These are phyloP conservation scores for Chimonanthus salicifolius DNA, from an alignment of 164 flowering plant genomes.

Conservation along the genomic window DNA sequence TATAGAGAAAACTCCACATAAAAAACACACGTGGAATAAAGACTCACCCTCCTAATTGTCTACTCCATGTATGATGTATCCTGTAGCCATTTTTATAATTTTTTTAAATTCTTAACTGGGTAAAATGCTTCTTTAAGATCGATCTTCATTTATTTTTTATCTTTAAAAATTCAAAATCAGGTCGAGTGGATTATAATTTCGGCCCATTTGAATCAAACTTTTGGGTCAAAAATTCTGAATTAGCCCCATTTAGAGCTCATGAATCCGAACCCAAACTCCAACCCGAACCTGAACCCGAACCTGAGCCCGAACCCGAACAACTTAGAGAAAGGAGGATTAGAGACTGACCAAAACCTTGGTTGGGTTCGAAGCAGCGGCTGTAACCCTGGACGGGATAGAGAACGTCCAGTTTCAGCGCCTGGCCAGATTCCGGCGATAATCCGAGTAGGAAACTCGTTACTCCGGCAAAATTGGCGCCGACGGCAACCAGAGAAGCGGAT, in stretches of 20 bases:
- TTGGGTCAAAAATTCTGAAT: neutral
- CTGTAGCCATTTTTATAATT: no score
- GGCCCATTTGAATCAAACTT: neutral
- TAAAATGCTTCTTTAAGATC: neutral
- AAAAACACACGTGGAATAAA: no score
- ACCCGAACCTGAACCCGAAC: no score
- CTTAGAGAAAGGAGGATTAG: neutral
- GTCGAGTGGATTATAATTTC: neutral
- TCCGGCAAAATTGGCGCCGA: slow-evolving; percentile 85
- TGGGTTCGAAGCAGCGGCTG: slow-evolving; percentile 60
- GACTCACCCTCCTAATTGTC: no score
- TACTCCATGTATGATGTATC: no score
- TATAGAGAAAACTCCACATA: no score
- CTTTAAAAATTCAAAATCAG: neutral
- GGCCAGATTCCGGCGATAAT: slow-evolving; percentile 59
- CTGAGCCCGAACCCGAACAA: no score
- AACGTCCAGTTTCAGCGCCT: slow-evolving; percentile 71
- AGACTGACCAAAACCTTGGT: slow-evolving; percentile 70
- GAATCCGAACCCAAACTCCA: no score
- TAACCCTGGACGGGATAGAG: slow-evolving; percentile 76
- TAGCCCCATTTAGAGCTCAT: neutral
- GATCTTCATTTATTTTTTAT: neutral
- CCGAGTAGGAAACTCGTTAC: slow-evolving; percentile 75
- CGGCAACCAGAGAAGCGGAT: slow-evolving; percentile 74
- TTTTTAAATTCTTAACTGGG: no score